Base-by-base conservation (phyloP, 1,284 basidiomycete species). In the Pseudozyma thailandica region DNA sequence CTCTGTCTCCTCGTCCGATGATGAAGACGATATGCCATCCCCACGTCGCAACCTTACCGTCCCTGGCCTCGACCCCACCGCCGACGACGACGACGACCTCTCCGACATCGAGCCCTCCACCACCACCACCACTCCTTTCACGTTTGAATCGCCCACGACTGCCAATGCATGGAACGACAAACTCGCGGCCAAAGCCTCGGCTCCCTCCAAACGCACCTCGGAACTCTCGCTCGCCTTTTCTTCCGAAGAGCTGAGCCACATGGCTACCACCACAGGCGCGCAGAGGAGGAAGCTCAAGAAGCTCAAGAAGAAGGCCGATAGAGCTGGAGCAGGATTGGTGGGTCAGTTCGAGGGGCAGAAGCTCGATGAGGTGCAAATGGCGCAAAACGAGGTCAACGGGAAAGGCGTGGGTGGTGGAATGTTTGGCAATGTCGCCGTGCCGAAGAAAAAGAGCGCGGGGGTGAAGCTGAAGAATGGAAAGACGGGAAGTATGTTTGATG, bases 401-500 rank as follows among this genome's bases (percentile, higher is more conserved):
- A 60, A 23, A 35, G 56, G 56, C 0, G 41, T 59, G 3, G 56
- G 39, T n/a, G 55, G 54, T 1, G 62, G 63, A 0, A 63, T 70
- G 60, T 70, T 70, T 25, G 66, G 66, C 13, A 41, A 25, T 23
- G 39, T 53, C 5, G 38, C n/a, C 9, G n/a, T 30, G 25, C 21
- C 12, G n/a, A 38, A 44, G 18, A 47, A 46, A 26, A 54, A 46
- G 28, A n/a, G 15, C n/a, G 18, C 33, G 12, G 18, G 27, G 12
- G 20, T n/a, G 15, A 25, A 38, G 30, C 4, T 38, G 27, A 27
- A 20, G 27, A 18, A 16, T 35, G 28, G 39, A 16, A 53, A 44
- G 27, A 70, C 66, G 16, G 66, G 66, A 13, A 70, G 66, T 23
- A 70, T 70, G 66, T 70, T 70, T 55, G 66, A 70, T 37, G 45